These are phyloP conservation scores for Eleusine indica DNA, from an alignment of 176 grass and related monocot genomes.

Conservation along the genomic window DNA sequence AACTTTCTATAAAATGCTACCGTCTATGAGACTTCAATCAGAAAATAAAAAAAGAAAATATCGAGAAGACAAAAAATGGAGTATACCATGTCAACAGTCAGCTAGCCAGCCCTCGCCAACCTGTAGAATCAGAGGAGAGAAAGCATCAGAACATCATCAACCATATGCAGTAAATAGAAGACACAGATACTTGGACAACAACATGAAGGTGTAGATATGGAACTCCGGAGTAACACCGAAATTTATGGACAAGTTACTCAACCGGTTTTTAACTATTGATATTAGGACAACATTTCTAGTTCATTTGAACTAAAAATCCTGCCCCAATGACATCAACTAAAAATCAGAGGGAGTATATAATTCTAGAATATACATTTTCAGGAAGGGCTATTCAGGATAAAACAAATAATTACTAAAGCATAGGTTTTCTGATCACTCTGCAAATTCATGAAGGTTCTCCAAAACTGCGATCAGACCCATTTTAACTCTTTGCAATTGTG, in stretches of 20 bases:
- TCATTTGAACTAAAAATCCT: too few species aligned
- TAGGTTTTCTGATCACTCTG: background rate
- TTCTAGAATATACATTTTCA: conserved; percentile 3
- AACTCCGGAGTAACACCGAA: background rate
- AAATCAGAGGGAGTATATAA: too few species aligned
- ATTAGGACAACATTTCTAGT: too few species aligned
- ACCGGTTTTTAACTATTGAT: too few species aligned
- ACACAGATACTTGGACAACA: background rate
- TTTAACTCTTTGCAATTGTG: background rate
- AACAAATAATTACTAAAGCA: background rate
- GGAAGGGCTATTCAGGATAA: background rate
- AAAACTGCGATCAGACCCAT: background rate
- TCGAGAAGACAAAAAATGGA: background rate
- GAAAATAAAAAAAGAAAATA: conserved; percentile 36
- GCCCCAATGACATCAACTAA: too few species aligned
- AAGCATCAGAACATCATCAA: conserved; percentile 3
- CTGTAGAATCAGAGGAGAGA: conserved; percentile 31
- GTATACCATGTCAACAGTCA: conserved; percentile 42
- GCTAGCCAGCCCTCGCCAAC: conserved; percentile 53
- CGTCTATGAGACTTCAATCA: conserved; percentile 2
- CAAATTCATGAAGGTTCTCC: background rate
- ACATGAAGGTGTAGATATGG: background rate
- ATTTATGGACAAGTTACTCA: background rate
- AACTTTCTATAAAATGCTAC: conserved; percentile 1
- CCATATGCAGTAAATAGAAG: background rate